These are phyloP conservation scores for Wickerhamiella infanticola DNA, from an alignment of 1,139 yeast species.

Conservation along the genomic window DNA sequence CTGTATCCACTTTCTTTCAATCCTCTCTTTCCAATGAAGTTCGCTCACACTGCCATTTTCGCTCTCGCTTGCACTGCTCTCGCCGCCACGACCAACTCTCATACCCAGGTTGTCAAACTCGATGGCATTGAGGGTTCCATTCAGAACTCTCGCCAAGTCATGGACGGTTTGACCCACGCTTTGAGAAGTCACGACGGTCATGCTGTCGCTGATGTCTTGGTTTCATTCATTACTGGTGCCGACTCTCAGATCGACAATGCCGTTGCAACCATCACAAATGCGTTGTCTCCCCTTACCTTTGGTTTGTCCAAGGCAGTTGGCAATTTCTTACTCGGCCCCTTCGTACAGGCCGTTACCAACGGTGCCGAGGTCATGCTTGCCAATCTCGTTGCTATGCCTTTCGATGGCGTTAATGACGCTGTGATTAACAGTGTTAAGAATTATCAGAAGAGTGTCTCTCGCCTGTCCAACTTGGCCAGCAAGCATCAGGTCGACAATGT, in stretches of 20 bases:
- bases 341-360: constrained; percentile 23
- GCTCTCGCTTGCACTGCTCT: background rate
- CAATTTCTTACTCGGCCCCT: constrained; percentile 19
- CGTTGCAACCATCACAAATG: constrained; percentile 15
- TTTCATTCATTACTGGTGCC: constrained; percentile 20
- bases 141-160: constrained; percentile 18
- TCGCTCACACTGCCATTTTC: background rate
- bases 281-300: constrained; percentile 17
- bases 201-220: constrained; percentile 18
- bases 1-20: too few relatives aligned
- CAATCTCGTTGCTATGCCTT: constrained; percentile 14
- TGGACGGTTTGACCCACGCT: constrained; percentile 18
- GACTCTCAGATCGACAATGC: constrained; percentile 23
- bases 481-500: constrained; percentile 12
- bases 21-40: background rate
- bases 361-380: constrained; percentile 21
- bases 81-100: background rate
- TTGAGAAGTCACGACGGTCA: constrained; percentile 16
- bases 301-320: constrained; percentile 17
- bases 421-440: constrained; percentile 6
- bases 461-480: constrained; percentile 8
- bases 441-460: constrained; percentile 7
- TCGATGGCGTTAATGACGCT: constrained; percentile 12
- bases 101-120: background rate
- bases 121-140: constrained; percentile 14